Evolutionary conservation across 805 yeast species (phyloP).

Genomic region (Ogataea angusta): DNA sequence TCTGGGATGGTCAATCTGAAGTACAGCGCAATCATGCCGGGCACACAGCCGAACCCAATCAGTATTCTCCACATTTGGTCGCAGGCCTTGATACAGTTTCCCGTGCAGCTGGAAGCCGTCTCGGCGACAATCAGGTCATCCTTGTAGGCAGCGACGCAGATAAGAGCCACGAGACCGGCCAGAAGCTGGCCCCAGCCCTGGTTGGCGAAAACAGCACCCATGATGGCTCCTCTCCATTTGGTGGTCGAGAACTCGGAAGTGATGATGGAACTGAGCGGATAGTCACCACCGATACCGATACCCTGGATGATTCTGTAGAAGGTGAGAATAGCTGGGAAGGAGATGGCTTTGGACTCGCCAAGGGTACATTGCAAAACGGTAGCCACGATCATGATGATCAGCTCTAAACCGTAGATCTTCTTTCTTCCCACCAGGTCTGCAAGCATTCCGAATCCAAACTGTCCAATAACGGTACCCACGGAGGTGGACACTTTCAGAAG

Average conservation of each 20-base stretch:
- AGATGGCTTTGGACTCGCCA: conserved; percentile 69
- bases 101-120: conserved; percentile 58
- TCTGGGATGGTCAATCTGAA: conserved; percentile 93
- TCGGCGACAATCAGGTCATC: conserved; percentile 51
- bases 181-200: conserved; percentile 95
- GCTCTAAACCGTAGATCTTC: conserved; percentile 80
- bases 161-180: conserved; percentile 80
- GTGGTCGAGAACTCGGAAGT: conserved; percentile 92
- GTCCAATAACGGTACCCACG: conserved; percentile 92
- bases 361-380: conserved; percentile 73
- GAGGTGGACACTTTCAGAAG: conserved; percentile 85
- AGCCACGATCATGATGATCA: conserved; percentile 78
- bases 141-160: conserved; percentile 77
- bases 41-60: conserved; percentile 86
- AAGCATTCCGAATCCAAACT: conserved; percentile 74
- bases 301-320: conserved; percentile 87
- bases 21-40: conserved; percentile 80
- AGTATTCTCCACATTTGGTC: conserved; percentile 95
- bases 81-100: conserved; percentile 67
- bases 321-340: conserved; percentile 68
- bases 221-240: conserved; percentile 96
- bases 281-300: conserved; percentile 97
- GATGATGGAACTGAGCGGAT: conserved; percentile 89
- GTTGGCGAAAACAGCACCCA: conserved; percentile 95
- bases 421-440: conserved; percentile 87